These are phyloP conservation scores for Tuber microsphaerosporum DNA, from an alignment of 495 filamentous ascomycete species.

Conservation along the genomic window DNA sequence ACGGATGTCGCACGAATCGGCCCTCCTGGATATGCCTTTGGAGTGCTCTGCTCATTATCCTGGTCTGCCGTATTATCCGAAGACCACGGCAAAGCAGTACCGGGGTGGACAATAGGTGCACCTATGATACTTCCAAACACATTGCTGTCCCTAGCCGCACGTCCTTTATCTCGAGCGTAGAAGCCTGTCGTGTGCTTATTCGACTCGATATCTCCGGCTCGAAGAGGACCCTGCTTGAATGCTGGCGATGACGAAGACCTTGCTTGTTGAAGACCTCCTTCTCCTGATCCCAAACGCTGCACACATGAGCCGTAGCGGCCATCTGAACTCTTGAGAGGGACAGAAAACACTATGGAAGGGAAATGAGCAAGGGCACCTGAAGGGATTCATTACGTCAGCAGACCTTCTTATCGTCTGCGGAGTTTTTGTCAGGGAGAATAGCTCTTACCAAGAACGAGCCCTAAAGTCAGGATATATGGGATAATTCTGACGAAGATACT, in stretches of 20 bases:
- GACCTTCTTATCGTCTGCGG: background rate
- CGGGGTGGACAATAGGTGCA: slow-evolving; percentile 36
- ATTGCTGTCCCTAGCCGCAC: slow-evolving; percentile 19
- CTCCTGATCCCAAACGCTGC: slow-evolving; percentile 8
- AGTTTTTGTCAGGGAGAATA: background rate
- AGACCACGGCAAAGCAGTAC: slow-evolving; percentile 26
- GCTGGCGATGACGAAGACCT: slow-evolving; percentile 18
- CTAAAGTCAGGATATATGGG: slow-evolving; percentile 33
- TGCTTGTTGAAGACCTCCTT: slow-evolving; percentile 4
- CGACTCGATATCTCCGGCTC: slow-evolving; percentile 25
- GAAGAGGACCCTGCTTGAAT: slow-evolving; percentile 11
- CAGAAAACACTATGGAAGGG: slow-evolving; percentile 29
- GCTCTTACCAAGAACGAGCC: slow-evolving; percentile 31
- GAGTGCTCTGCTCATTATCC: slow-evolving; percentile 15
- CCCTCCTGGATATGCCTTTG: slow-evolving; percentile 6
- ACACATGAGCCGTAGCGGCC: slow-evolving; percentile 14
- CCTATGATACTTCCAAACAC: slow-evolving; percentile 34
- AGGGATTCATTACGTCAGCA: background rate
- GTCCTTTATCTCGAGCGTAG: slow-evolving; percentile 10
- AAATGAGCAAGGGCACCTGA: slow-evolving; percentile 27
- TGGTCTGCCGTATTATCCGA: slow-evolving; percentile 8
- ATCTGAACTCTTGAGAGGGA: slow-evolving; percentile 8
- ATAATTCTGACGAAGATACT: slow-evolving; percentile 35
- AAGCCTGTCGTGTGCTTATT: slow-evolving; percentile 21
- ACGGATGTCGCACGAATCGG: background rate